Evolutionary conservation across 768 basidiomycete genomes (phyloP).

Genomic region (Pholiota molesta): DNA sequence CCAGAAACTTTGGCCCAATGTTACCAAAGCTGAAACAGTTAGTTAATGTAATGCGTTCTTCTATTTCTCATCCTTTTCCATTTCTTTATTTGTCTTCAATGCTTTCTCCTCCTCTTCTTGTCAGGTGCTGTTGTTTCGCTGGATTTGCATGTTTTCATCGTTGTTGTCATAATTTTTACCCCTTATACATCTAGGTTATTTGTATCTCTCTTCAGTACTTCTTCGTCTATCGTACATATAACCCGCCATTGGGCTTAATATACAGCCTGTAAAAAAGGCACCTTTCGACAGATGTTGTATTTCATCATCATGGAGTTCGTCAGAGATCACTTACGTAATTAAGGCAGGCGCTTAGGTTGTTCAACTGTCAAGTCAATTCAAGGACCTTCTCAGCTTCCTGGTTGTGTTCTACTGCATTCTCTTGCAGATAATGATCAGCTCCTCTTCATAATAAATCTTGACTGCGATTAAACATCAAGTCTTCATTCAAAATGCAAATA

Average conservation of each 20-base stretch:
- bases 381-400: too few species aligned
- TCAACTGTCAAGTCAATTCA: too few species aligned
- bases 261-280: neutral
- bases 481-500: slow-evolving; percentile 6
- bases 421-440: neutral
- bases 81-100: neutral
- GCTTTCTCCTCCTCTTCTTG: slow-evolving; percentile 14
- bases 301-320: too few species aligned
- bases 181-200: slow-evolving; percentile 14
- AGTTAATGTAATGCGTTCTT: neutral
- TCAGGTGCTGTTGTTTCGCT: slow-evolving; percentile 5
- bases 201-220: slow-evolving; percentile 13
- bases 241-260: neutral
- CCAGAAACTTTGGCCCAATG: slow-evolving; percentile 63
- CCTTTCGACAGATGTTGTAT: too few species aligned
- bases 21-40: slow-evolving; percentile 23
- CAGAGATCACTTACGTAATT: too few species aligned
- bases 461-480: neutral
- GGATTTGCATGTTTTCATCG: slow-evolving; percentile 12
- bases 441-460: neutral
- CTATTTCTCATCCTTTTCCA: neutral
- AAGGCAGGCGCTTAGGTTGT: too few species aligned
- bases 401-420: too few species aligned
- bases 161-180: slow-evolving; percentile 12
- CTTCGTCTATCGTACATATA: slow-evolving; percentile 6